Evolutionary conservation across 2,329 filamentous ascomycete genomes (phyloP), one percentile per base, ranked within the genome.

Genomic region (Coleophoma cylindrospora): DNA sequence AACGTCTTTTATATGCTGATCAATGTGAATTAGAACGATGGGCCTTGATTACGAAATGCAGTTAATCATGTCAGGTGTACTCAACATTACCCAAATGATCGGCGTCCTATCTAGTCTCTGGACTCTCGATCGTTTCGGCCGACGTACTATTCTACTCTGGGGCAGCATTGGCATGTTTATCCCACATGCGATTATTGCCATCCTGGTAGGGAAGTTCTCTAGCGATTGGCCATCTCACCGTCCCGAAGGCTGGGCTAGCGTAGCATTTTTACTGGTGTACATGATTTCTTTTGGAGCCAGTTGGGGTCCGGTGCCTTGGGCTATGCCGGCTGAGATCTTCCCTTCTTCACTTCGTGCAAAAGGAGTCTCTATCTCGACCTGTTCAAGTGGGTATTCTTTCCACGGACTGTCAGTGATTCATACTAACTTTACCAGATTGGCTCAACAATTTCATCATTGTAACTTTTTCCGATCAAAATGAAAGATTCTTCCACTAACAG

Each of bases 231-330:
- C 69, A 0, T 59, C 66, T 3, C 76, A 83, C 58, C 64, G 68
- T 2, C 63, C 70, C 0, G 70, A 75, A 52, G 80, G 80, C 7
- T 81, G 77, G 77, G 68, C 69, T n/a, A 73, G 70, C 14, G 91
- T 96, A 45, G 69, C 94, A 45, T 94, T 92, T 63, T 91, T 96
- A 65, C 95, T 96, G 86, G 85, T 96, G 43, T 96, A 96, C 73
- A 96, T 96, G 62, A 91, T 91, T 7, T 87, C 91, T 9, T 96
- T 96, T 66, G 91, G 91, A 43, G 94, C 91, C 11, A 86, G 82
- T 3, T 96, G 91, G 91, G 91, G 91, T 19, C 91, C 91, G 1
- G 94, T 96, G 52, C 91, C 91, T 4, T 96, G 91, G 91, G 67
- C 66, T 2, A 59, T 71, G 54, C 69, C 73, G 2, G 68, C 72